phyloP scores from a whole-genome alignment of 495 filamentous ascomycete species.

The Lophium mytilinum region DNA sequence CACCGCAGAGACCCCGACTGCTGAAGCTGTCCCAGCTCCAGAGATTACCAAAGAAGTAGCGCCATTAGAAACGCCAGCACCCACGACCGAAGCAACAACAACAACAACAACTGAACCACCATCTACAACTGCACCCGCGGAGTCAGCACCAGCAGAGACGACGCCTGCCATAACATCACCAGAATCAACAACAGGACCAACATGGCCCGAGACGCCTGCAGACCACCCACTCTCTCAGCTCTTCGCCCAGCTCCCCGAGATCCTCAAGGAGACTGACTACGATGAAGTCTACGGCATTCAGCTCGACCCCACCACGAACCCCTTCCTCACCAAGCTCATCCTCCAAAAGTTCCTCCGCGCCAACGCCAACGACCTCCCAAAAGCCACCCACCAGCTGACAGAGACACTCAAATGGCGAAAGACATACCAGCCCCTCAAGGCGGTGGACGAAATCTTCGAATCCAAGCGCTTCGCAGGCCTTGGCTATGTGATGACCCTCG shows the following conservation, averaged over 20 bases:
- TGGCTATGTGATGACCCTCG: constrained; percentile 46
- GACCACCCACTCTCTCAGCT: constrained; percentile 27
- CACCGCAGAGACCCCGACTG: neutral
- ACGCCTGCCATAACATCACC: neutral
- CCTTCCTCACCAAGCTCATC: constrained; percentile 69
- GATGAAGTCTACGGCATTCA: constrained; percentile 73
- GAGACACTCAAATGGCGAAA: constrained; percentile 76
- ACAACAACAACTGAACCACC: neutral
- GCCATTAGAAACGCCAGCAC: neutral
- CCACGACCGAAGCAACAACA: neutral
- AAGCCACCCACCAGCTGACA: constrained; percentile 65
- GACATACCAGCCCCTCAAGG: constrained; percentile 44
- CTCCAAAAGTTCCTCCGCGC: constrained; percentile 88
- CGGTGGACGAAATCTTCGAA: constrained; percentile 40
- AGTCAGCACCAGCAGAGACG: neutral
- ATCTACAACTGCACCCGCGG: neutral
- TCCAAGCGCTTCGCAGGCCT: constrained; percentile 50
- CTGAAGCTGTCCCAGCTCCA: neutral
- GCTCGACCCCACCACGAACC: constrained; percentile 36
- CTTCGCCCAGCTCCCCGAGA: constrained; percentile 23
- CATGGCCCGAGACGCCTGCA: constrained; percentile 19
- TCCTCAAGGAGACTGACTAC: constrained; percentile 46
- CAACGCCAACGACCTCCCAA: constrained; percentile 64
- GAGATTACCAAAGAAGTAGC: neutral
- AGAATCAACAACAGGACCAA: neutral